These are phyloP conservation scores for Herpetospermum pedunculosum DNA, from an alignment of 306 rosid species.

Conservation along the genomic window DNA sequence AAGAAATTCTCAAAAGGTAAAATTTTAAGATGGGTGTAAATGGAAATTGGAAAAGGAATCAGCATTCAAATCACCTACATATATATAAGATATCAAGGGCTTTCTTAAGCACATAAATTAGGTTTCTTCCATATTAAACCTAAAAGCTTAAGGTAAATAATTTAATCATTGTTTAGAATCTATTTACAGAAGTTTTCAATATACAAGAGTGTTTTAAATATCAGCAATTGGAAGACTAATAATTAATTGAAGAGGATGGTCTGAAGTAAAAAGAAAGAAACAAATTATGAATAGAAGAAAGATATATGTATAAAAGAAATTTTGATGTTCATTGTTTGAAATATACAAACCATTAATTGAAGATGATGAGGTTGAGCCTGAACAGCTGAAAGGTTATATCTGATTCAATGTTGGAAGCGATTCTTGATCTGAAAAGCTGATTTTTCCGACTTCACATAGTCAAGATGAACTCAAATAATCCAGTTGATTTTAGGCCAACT, in stretches of 20 bases:
- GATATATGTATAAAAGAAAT: not conserved
- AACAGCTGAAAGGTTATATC: not conserved
- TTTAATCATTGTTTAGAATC: not conserved
- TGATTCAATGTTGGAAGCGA: not conserved
- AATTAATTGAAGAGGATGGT: no score
- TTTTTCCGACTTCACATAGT: not conserved
- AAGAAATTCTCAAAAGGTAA: not conserved
- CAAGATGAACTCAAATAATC: not conserved
- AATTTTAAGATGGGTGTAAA: not conserved
- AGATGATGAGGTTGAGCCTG: slow-evolving; percentile 1
- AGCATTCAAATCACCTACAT: not conserved
- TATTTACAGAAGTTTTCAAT: not conserved
- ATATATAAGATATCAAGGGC: not conserved
- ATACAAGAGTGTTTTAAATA: not conserved
- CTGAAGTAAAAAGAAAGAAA: no score
- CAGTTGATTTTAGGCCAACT: not conserved
- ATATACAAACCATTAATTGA: slow-evolving; percentile 4
- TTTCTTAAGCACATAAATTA: not conserved
- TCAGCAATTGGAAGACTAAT: not conserved
- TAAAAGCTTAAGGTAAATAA: not conserved
- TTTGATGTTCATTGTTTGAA: not conserved
- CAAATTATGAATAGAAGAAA: not conserved
- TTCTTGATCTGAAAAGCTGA: not conserved
- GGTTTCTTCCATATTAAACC: not conserved
- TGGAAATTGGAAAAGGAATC: not conserved